These are phyloP conservation scores for Penicillium arizonense DNA, from an alignment of 495 filamentous ascomycete species.

Conservation along the genomic window DNA sequence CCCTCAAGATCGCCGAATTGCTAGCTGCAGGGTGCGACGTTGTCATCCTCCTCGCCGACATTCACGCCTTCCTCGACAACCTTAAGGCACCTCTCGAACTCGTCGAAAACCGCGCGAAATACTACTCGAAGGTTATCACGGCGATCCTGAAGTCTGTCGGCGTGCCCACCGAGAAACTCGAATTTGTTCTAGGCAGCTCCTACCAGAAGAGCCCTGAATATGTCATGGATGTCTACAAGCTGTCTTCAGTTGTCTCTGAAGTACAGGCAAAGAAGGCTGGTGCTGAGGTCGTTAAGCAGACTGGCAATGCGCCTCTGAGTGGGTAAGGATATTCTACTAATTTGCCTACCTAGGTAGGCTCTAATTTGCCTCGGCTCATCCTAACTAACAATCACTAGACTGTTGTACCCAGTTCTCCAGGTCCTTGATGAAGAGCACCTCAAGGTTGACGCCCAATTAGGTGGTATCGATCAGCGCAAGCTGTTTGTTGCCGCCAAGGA, in stretches of 20 bases:
- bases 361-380: too few species aligned
- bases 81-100: conserved; percentile 86
- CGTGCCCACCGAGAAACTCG: conserved; percentile 71
- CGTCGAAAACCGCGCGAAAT: conserved; percentile 72
- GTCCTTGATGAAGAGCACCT: conserved; percentile 90
- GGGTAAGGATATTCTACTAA: conserved; percentile 33
- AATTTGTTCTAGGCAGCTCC: conserved; percentile 79
- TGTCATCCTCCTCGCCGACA: conserved; percentile 76
- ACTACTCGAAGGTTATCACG: conserved; percentile 67
- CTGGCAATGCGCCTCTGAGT: conserved; percentile 66
- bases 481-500: conserved; percentile 77
- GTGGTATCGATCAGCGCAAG: conserved; percentile 80
- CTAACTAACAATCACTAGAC: conserved; percentile 7
- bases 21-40: conserved; percentile 82
- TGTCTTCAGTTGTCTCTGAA: conserved; percentile 39
- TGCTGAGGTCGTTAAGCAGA: conserved; percentile 87
- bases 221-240: conserved; percentile 41
- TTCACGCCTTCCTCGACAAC: conserved; percentile 48
- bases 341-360: too few species aligned
- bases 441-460: conserved; percentile 75
- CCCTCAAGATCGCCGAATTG: conserved; percentile 83
- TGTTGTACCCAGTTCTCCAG: conserved; percentile 80
- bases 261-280: conserved; percentile 51
- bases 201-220: conserved; percentile 62
- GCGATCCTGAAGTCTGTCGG: conserved; percentile 66